Percentiles rank a stretch among this genome's conserved stretches.
Conservation (phyloP, 2,329 filamentous ascomycete genomes). For the Penicillium sp. region DNA sequence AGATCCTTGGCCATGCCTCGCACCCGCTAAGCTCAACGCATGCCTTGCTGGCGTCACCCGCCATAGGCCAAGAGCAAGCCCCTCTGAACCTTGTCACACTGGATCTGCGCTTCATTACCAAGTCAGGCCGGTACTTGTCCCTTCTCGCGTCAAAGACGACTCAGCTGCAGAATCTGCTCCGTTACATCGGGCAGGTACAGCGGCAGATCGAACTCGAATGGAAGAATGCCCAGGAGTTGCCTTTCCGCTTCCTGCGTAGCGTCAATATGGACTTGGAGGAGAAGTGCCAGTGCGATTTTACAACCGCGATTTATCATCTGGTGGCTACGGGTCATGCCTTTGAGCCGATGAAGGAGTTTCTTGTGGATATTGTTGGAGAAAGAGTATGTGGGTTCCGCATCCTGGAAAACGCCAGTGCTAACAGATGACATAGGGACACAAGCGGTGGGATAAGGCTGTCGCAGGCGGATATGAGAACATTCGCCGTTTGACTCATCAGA, state of each 20-base stretch:
- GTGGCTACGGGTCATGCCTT: conserved; percentile 80
- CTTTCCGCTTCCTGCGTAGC: conserved; percentile 71
- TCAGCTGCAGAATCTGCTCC: conserved; percentile 77
- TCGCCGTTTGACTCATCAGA: conserved; percentile 76
- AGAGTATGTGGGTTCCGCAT: conserved; percentile 54
- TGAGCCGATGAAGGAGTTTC: conserved; percentile 76
- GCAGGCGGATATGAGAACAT: conserved; percentile 74
- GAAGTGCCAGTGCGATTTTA: conserved; percentile 63
- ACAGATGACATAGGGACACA: conserved; percentile 65
- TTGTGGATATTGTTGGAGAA: conserved; percentile 78
- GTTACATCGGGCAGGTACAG: conserved; percentile 80
- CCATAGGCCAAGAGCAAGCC: conserved; percentile 37
- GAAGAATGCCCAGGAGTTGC: conserved; percentile 77
- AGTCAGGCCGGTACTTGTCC: conserved; percentile 72
- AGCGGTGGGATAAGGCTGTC: conserved; percentile 90
- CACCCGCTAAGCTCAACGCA: conserved; percentile 75
- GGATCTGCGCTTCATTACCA: conserved; percentile 78
- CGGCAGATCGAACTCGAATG: conserved; percentile 78
- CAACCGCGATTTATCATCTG: conserved; percentile 77
- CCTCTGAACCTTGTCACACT: conserved; percentile 66
- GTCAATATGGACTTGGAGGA: conserved; percentile 73
- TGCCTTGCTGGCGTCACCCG: conserved; percentile 58
- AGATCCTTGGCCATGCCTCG: conserved; percentile 62
- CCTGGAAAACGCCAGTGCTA: not conserved
- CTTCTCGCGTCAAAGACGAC: conserved; percentile 84